Evolutionary conservation across 345 rosid genomes (phyloP).

Genomic region (Citrus cavaleriei): DNA sequence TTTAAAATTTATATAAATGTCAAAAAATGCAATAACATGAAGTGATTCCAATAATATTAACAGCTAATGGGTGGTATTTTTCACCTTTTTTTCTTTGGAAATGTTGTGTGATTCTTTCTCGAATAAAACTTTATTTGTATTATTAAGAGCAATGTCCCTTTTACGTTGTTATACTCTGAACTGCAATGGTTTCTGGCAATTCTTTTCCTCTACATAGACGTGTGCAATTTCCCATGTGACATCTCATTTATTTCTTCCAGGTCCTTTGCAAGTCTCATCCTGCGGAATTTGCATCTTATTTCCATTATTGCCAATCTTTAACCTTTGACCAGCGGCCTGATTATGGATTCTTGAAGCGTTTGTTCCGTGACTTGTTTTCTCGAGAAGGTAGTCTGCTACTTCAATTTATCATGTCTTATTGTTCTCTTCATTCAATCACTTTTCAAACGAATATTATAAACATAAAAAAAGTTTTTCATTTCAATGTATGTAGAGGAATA

Average conservation of each 20-base stretch:
- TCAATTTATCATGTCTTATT: background rate
- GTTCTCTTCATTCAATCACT: background rate
- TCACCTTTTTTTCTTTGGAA: conserved; percentile 2
- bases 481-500: background rate
- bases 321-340: conserved; percentile 85
- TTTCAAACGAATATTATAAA: background rate
- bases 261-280: conserved; percentile 75
- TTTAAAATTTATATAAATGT: background rate
- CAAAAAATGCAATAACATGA: background rate
- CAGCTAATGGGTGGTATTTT: background rate
- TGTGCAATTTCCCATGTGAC: background rate
- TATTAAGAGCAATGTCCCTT: background rate
- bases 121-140: background rate
- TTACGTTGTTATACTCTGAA: background rate
- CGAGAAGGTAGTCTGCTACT: conserved; percentile 58
- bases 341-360: conserved; percentile 77
- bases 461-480: background rate
- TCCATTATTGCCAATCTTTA: conserved; percentile 82
- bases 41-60: background rate
- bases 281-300: conserved; percentile 70
- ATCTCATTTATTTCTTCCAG: conserved; percentile 27
- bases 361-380: conserved; percentile 69
- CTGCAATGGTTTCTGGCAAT: background rate
- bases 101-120: background rate
- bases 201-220: background rate